Percentiles rank a stretch among this genome's conserved stretches.
Evolutionary conservation across 2,329 filamentous ascomycete genomes (phyloP).

Genomic region (Pseudogymnoascus destructans): DNA sequence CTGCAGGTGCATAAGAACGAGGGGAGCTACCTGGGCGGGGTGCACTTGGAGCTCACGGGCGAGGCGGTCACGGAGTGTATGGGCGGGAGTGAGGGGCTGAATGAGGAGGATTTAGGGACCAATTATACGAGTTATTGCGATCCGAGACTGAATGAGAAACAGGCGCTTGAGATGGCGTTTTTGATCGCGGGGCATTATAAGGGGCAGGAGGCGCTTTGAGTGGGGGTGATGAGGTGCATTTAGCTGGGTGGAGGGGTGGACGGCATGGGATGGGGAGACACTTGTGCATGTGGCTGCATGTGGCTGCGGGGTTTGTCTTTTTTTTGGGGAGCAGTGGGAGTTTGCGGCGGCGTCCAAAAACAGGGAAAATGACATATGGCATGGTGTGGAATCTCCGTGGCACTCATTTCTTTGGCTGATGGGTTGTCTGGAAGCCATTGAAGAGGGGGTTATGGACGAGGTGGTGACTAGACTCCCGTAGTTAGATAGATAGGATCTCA

Average conservation of each 20-base stretch:
- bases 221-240: not conserved
- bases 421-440: not conserved
- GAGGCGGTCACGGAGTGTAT: slow-evolving; percentile 95
- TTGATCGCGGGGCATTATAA: slow-evolving; percentile 74
- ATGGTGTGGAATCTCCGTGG: not conserved
- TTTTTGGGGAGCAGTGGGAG: not conserved
- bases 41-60: slow-evolving; percentile 89
- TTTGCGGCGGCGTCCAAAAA: slow-evolving; percentile 3
- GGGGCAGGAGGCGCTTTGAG: slow-evolving; percentile 26
- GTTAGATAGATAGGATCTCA: not conserved
- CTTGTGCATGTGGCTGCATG: not conserved
- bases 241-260: not conserved
- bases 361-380: not conserved
- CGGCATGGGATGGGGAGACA: not conserved
- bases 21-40: slow-evolving; percentile 77
- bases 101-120: slow-evolving; percentile 74
- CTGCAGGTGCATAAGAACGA: slow-evolving; percentile 73
- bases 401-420: not conserved
- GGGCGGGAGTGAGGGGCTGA: slow-evolving; percentile 74
- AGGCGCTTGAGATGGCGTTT: slow-evolving; percentile 89
- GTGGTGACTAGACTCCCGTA: not conserved
- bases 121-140: slow-evolving; percentile 97
- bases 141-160: slow-evolving; percentile 90
- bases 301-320: not conserved
- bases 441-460: not conserved